Evolutionary conservation across 768 basidiomycete genomes (phyloP).

Genomic region (Leccinellum rugosiceps): DNA sequence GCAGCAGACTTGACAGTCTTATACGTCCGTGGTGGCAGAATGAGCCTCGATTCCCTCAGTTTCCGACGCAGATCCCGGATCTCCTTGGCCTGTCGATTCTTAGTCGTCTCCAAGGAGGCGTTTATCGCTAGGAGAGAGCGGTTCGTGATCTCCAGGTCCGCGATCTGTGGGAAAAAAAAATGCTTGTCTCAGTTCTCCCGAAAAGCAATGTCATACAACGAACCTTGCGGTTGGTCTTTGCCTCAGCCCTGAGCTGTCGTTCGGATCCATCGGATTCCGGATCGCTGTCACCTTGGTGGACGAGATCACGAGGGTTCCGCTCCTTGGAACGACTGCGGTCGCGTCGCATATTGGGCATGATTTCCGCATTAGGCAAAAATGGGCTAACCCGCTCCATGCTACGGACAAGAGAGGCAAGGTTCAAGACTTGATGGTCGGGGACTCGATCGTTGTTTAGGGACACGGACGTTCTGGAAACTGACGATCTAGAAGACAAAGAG

Average conservation of each 20-base stretch:
- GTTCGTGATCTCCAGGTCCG: constrained; percentile 89
- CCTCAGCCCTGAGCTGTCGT: constrained; percentile 61
- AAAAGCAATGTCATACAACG: constrained; percentile 5
- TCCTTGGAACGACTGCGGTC: constrained; percentile 24
- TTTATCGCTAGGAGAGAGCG: constrained; percentile 84
- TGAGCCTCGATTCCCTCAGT: constrained; percentile 76
- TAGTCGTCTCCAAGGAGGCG: constrained; percentile 72
- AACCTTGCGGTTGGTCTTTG: constrained; percentile 88
- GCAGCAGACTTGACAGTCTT: constrained; percentile 49
- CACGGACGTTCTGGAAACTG: constrained; percentile 52
- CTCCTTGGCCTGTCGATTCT: constrained; percentile 78
- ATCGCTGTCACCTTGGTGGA: constrained; percentile 32
- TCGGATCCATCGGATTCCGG: constrained; percentile 37
- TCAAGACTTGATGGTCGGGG: constrained; percentile 37
- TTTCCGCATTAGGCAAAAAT: constrained; percentile 13
- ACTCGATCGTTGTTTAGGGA: constrained; percentile 39
- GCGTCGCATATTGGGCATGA: constrained; percentile 8
- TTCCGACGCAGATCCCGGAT: constrained; percentile 82
- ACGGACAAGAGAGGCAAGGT: constrained; percentile 42
- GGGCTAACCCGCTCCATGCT: constrained; percentile 26
- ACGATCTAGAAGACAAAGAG: constrained; percentile 78
- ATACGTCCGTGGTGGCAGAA: constrained; percentile 65
- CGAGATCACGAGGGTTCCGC: constrained; percentile 5
- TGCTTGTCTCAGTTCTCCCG: neutral
- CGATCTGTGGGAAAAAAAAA: constrained; percentile 53